These are phyloP conservation scores for Ophiocordyceps australis DNA, from an alignment of 2,329 filamentous ascomycete genomes.

Conservation along the genomic window DNA sequence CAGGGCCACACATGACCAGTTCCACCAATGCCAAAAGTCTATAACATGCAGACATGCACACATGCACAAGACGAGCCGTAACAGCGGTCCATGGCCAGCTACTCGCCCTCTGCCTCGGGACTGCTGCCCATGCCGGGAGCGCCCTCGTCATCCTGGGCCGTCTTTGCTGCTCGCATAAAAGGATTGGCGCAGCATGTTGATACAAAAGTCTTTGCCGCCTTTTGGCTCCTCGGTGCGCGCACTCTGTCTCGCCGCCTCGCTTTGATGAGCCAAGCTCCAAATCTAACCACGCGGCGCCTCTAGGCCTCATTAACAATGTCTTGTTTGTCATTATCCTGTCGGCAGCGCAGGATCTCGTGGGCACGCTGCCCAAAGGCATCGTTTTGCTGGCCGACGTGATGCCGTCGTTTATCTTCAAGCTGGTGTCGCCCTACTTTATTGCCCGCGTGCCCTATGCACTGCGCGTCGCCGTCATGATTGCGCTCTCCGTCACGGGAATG, in stretches of 20 bases:
- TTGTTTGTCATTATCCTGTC: conserved; percentile 95
- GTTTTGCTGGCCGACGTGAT: conserved; percentile 88
- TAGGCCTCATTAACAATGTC: conserved; percentile 70
- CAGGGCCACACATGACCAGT: too few relatives aligned
- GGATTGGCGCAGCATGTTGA: conserved; percentile 49
- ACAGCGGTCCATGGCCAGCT: too few relatives aligned
- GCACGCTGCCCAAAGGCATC: conserved; percentile 76
- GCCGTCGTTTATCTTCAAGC: conserved; percentile 75
- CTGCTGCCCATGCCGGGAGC: conserved; percentile 39
- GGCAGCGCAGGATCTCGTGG: conserved; percentile 87
- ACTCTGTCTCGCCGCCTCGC: not conserved
- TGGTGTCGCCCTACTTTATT: conserved; percentile 86
- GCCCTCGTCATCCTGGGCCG: conserved; percentile 51
- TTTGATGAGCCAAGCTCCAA: not conserved
- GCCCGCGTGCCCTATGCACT: conserved; percentile 65
- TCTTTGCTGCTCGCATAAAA: conserved; percentile 48
- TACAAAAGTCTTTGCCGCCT: conserved; percentile 55
- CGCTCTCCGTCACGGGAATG: conserved; percentile 71
- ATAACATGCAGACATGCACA: too few relatives aligned
- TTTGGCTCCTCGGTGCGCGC: conserved; percentile 76
- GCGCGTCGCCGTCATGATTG: conserved; percentile 58
- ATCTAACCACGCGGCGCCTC: too few relatives aligned
- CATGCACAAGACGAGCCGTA: too few relatives aligned
- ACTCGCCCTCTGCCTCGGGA: too few relatives aligned
- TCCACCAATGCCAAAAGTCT: too few relatives aligned